A percentile compares a stretch with the other conserved stretches of the same genome.
Conservation (phyloP, 2,329 filamentous ascomycete genomes). For the Falciphora oryzae region DNA sequence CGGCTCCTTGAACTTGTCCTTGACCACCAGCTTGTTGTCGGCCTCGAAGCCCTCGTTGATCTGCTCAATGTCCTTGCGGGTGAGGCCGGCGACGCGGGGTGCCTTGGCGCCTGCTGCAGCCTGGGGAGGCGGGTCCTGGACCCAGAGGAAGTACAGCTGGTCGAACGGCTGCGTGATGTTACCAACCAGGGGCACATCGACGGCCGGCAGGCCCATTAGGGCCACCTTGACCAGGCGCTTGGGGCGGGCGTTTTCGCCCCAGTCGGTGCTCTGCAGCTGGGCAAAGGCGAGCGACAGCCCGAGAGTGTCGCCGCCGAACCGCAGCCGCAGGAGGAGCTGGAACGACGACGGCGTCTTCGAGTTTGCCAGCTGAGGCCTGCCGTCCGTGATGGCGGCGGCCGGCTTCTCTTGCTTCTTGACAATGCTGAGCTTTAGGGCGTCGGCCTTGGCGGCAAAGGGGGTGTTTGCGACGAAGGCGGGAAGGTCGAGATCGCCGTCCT, state of each 20-base stretch:
- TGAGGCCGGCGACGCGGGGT: conserved; percentile 13
- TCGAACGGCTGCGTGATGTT: conserved; percentile 28
- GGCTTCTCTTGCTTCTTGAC: conserved; percentile 3
- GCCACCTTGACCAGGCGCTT: conserved; percentile 19
- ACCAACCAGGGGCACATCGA: conserved; percentile 26
- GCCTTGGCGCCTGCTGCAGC: conserved; percentile 7
- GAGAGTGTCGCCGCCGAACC: conserved; percentile 11
- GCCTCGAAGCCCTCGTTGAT: conserved; percentile 13
- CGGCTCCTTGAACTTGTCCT: conserved; percentile 15
- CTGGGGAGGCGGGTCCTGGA: conserved; percentile 20
- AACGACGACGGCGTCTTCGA: neutral
- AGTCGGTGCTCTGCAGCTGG: conserved; percentile 15
- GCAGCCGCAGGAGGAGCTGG: conserved; percentile 10
- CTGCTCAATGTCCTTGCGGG: conserved; percentile 13
- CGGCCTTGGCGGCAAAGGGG: conserved; percentile 7
- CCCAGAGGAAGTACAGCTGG: conserved; percentile 28
- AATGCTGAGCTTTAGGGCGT: conserved; percentile 7
- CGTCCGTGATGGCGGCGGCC: neutral
- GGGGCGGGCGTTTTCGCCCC: conserved; percentile 11
- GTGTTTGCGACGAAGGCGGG: conserved; percentile 11
- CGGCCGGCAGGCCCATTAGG: conserved; percentile 15
- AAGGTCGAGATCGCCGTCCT: conserved; percentile 12
- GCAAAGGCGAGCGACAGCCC: conserved; percentile 16
- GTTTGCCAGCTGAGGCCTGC: no score
- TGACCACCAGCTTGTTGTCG: conserved; percentile 14